A percentile compares a stretch with the other conserved stretches of the same genome.
Evolutionary conservation across 768 basidiomycete genomes (phyloP).

Genomic region (Boletus bicolor): DNA sequence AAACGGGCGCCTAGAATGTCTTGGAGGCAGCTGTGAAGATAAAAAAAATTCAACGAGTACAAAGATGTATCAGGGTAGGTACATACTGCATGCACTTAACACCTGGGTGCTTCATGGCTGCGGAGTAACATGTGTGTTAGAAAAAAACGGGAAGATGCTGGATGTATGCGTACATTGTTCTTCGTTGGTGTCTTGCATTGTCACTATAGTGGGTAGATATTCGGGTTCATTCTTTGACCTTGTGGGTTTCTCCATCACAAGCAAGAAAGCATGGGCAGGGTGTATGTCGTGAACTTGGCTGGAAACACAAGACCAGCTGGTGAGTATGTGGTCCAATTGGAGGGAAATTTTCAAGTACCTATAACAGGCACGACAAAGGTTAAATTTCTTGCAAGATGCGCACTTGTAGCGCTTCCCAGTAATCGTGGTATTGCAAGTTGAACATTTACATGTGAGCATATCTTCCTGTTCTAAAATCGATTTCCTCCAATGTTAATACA

Average conservation of each 20-base stretch:
- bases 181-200: constrained; percentile 42
- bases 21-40: constrained; percentile 65
- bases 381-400: constrained; percentile 73
- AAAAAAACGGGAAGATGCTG: not conserved
- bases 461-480: constrained; percentile 67
- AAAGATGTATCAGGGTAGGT: not conserved
- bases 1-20: constrained; percentile 92
- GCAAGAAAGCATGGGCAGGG: constrained; percentile 82
- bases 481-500: constrained; percentile 3
- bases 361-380: constrained; percentile 81
- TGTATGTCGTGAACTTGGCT: constrained; percentile 92
- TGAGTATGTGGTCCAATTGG: not conserved
- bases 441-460: constrained; percentile 59
- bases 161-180: constrained; percentile 53
- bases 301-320: not conserved
- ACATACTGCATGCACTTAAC: constrained; percentile 87
- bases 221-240: constrained; percentile 43
- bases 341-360: constrained; percentile 43
- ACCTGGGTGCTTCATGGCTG: constrained; percentile 75
- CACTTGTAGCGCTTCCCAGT: constrained; percentile 77
- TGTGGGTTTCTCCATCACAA: constrained; percentile 61
- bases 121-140: constrained; percentile 1
- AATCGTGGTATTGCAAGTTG: constrained; percentile 71
- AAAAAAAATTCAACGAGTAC: not conserved
- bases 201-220: constrained; percentile 13